Percentiles rank a stretch among this genome's conserved stretches.
Evolutionary conservation across 108 stramenopile species (phyloP).

Genomic region (Aurantiochytrium sp.): DNA sequence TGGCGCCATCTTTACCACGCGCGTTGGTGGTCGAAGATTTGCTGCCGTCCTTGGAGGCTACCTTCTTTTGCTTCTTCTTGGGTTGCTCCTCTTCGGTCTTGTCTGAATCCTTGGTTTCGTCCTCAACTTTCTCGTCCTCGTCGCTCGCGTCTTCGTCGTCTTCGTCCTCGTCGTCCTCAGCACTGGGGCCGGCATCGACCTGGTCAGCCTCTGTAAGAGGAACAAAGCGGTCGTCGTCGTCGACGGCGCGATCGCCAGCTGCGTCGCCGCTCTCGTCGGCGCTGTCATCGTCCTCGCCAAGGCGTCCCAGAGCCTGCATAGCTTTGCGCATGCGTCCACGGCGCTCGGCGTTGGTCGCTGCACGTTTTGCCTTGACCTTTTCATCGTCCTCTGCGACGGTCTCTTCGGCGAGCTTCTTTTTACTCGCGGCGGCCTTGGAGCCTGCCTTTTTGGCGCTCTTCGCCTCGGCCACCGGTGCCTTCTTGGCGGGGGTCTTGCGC

Average conservation of each 20-base stretch:
- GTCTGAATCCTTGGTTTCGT: background rate
- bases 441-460: background rate
- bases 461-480: background rate
- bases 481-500: background rate
- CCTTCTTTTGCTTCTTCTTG: conserved; percentile 5
- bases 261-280: background rate
- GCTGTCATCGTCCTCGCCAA: background rate
- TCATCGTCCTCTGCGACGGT: background rate
- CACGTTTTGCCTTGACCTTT: background rate
- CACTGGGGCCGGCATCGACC: background rate
- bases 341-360: background rate
- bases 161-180: background rate
- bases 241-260: background rate
- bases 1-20: background rate
- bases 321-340: background rate
- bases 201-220: background rate
- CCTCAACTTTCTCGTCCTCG: background rate
- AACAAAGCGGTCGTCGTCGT: background rate
- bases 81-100: background rate
- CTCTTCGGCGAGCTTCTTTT: background rate
- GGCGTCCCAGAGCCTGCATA: background rate
- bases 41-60: background rate
- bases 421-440: background rate
- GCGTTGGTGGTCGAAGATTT: background rate
- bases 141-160: background rate